Base-by-base conservation (phyloP, 208 protist species). In the Angomonas deanei region DNA sequence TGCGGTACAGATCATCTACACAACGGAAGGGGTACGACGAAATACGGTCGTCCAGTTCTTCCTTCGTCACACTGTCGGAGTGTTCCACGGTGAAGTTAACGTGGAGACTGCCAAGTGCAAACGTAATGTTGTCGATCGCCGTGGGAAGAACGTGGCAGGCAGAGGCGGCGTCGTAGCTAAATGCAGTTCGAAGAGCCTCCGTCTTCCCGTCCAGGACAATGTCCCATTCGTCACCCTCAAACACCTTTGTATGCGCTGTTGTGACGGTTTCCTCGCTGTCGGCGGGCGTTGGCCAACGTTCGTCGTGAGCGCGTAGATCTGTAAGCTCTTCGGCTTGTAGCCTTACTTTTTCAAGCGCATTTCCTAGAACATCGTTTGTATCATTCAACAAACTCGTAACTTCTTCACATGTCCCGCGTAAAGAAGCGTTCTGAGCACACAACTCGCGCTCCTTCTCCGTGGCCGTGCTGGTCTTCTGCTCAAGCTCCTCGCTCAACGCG, bases 161-260 rank as follows among this genome's bases (percentile, higher is more conserved):
- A 27, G 10, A 19, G 0, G 63, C 27, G 0, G 72, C 66, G 33
- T 78, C 72, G 23, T 10, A 24, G 1, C 57, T 33, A 42, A 78
- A 68, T 15, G 72, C 72, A 15, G 19, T n/a, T 10, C 32, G 54
- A 53, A 78, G 49, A 36, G 71, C 72, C 54, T 69, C 66, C 10
- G 52, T 57, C 33, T 69, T 62, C 10, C 30, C 24, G 26, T 62
- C 32, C 3, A 78, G 15, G 11, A 72, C 72, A 1, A 46, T 0
- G 13, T 19, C 61, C 72, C 72, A 78, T 1, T 72, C 72, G 0
- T 49, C 59, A 47, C 66, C 72, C 17, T 52, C 66, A 36, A 78
- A 69, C 53, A 61, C 42, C 54, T 78, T 78, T n/a, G 15, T 47
- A 52, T 69, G 61, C 10, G 38, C 19, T 23, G 60, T 69, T 23